A percentile compares a stretch with the other conserved stretches of the same genome.
phyloP scores from a whole-genome alignment of 2,329 filamentous ascomycete genomes.

The Aspergillus tubingensis region DNA sequence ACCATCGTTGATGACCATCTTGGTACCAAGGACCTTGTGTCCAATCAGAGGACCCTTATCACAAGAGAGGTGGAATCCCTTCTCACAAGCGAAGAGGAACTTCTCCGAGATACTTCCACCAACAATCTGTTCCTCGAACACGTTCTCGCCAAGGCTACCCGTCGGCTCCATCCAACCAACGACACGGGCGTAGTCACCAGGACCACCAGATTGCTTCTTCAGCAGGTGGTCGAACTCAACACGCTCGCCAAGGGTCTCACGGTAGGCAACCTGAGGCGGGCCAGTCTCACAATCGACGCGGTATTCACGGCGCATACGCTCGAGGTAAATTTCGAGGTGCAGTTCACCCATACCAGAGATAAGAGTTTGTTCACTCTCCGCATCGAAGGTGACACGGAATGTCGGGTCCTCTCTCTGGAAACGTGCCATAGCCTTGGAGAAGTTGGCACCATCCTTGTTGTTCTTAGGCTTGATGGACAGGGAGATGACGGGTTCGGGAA shows the following conservation, averaged over 20 bases:
- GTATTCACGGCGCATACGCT: conserved; percentile 96
- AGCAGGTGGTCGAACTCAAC: conserved; percentile 90
- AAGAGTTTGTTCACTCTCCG: conserved; percentile 92
- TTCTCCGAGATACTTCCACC: conserved; percentile 95
- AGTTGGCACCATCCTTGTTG: conserved; percentile 86
- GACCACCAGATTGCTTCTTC: conserved; percentile 93
- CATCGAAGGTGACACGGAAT: conserved; percentile 90
- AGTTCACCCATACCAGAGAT: conserved; percentile 98
- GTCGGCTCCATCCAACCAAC: conserved; percentile 89
- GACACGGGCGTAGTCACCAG: conserved; percentile 93
- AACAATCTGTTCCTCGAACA: conserved; percentile 82
- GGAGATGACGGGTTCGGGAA: conserved; percentile 96
- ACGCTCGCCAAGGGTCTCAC: conserved; percentile 81
- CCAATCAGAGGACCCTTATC: conserved; percentile 87
- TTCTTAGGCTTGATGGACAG: conserved; percentile 96
- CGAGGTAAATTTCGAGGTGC: conserved; percentile 95
- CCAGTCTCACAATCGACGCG: conserved; percentile 94
- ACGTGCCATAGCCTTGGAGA: conserved; percentile 97
- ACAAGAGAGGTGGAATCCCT: conserved; percentile 84
- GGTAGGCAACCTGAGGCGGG: conserved; percentile 93
- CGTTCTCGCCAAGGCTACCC: conserved; percentile 69
- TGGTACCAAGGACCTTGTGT: conserved; percentile 85
- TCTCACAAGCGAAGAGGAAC: conserved; percentile 89
- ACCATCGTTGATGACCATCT: conserved; percentile 93
- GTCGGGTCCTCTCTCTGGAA: conserved; percentile 99